Evolutionary conservation across 106 monocot species (phyloP).

Genomic region (Ottelia alismoides): DNA sequence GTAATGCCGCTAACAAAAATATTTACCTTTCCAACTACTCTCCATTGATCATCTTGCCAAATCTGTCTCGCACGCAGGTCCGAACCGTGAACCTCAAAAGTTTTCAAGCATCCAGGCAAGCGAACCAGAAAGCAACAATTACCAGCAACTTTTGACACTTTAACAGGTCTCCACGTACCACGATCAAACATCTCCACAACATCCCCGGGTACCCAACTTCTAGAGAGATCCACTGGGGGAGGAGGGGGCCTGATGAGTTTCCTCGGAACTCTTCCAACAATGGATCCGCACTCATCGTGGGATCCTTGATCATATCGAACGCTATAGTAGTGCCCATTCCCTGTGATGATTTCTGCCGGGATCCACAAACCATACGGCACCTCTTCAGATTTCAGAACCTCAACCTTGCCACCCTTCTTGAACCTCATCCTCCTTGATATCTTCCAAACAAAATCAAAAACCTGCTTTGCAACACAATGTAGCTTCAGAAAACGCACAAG

Average conservation of each 20-base stretch:
- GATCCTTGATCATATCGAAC: constrained; percentile 13
- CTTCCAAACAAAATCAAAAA: too few species aligned
- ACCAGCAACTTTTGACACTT: constrained; percentile 8
- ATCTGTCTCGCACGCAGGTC: constrained; percentile 20
- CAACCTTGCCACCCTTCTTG: constrained; percentile 22
- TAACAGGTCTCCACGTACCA: constrained; percentile 33
- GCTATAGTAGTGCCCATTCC: constrained; percentile 16
- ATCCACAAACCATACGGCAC: constrained; percentile 18
- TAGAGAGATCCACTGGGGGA: constrained; percentile 1
- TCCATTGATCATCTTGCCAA: constrained; percentile 52
- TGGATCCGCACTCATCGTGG: background rate
- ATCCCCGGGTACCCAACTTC: constrained; percentile 25
- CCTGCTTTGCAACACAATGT: too few species aligned
- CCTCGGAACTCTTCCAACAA: constrained; percentile 25
- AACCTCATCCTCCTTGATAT: constrained; percentile 19
- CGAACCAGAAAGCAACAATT: constrained; percentile 21
- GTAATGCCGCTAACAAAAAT: too few species aligned
- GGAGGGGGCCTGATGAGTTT: constrained; percentile 3
- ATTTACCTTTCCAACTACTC: constrained; percentile 44
- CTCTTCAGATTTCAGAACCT: constrained; percentile 11
- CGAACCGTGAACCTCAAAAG: constrained; percentile 21
- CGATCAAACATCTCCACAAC: constrained; percentile 34
- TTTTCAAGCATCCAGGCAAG: constrained; percentile 17
- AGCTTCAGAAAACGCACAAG: too few species aligned
- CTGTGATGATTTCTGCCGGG: constrained; percentile 15